phyloP scores from a whole-genome alignment of 139 green algal species.

The Deuterostichococcus epilithicus region DNA sequence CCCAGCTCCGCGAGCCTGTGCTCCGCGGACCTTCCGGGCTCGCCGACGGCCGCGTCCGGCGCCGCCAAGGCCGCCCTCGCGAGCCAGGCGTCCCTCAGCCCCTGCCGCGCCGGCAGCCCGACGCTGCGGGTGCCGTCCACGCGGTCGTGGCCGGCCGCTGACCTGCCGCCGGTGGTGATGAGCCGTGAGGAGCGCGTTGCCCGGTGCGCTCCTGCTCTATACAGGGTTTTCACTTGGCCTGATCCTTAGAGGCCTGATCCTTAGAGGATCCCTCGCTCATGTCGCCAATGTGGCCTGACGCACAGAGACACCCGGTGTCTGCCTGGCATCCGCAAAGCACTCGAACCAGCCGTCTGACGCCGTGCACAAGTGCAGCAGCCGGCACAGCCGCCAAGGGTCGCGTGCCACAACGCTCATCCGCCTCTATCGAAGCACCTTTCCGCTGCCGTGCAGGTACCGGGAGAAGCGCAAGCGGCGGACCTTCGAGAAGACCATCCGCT shows the following conservation, averaged over 20 bases:
- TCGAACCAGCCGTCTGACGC: background rate
- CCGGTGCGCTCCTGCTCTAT: too few relatives aligned
- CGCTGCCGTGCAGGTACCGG: constrained; percentile 43
- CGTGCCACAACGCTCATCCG: background rate
- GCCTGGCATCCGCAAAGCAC: background rate
- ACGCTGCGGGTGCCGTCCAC: background rate
- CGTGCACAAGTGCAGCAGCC: background rate
- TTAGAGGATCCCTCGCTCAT: too few relatives aligned
- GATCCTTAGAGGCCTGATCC: too few relatives aligned
- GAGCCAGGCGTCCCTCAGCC: background rate
- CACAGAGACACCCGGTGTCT: too few relatives aligned
- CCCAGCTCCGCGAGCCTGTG: background rate
- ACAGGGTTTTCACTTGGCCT: too few relatives aligned
- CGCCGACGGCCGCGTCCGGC: too few relatives aligned
- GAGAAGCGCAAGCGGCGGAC: constrained; percentile 75
- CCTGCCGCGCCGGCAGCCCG: background rate
- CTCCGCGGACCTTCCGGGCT: too few relatives aligned
- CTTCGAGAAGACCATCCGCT: constrained; percentile 86
- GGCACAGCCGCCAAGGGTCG: constrained; percentile 3
- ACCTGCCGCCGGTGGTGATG: constrained; percentile 26
- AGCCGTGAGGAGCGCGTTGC: constrained; percentile 49
- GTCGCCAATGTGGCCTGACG: background rate
- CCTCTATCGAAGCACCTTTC: background rate
- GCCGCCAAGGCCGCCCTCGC: too few relatives aligned
- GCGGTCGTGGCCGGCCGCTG: background rate